Evolutionary conservation across 805 yeast genomes (phyloP).

Genomic region (Yarrowia yakushimensis): DNA sequence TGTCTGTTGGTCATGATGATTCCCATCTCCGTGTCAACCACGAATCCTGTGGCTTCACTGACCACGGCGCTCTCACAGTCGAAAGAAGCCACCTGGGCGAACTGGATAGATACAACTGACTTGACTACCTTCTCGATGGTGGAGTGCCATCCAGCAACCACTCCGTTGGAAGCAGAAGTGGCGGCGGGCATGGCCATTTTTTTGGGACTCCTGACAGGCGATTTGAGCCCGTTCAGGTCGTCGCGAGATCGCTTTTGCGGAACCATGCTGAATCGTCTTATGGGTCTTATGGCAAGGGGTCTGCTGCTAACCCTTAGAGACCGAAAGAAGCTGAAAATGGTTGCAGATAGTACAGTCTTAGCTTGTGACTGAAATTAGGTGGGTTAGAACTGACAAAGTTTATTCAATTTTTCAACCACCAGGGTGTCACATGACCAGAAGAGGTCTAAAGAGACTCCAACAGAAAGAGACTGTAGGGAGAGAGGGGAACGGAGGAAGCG

Average conservation of each 20-base stretch:
- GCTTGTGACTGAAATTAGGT: conserved; percentile 10
- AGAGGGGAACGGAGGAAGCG: background rate
- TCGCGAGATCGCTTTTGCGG: conserved; percentile 22
- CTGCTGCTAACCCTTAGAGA: conserved; percentile 18
- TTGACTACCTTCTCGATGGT: conserved; percentile 79
- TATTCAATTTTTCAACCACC: conserved; percentile 22
- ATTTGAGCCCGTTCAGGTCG: conserved; percentile 18
- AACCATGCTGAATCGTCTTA: conserved; percentile 23
- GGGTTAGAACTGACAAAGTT: conserved; percentile 2
- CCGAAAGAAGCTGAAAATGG: conserved; percentile 24
- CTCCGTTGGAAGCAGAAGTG: conserved; percentile 5
- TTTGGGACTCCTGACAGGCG: conserved; percentile 20
- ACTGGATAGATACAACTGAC: conserved; percentile 84
- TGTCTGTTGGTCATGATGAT: conserved; percentile 88
- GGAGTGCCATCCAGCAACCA: conserved; percentile 60
- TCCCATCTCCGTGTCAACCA: conserved; percentile 79
- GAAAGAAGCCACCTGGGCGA: conserved; percentile 79
- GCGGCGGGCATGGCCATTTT: conserved; percentile 21
- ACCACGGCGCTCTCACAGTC: conserved; percentile 80
- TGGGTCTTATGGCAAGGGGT: conserved; percentile 15
- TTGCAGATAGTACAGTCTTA: conserved; percentile 7
- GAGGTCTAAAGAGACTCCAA: background rate
- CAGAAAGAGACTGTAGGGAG: background rate
- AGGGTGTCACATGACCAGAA: conserved; percentile 23
- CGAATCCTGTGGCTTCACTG: conserved; percentile 89